Percentiles rank a stretch among this genome's conserved stretches.
phyloP scores from a whole-genome alignment of 441 rosid species.

The Aquilaria agallochum region DNA sequence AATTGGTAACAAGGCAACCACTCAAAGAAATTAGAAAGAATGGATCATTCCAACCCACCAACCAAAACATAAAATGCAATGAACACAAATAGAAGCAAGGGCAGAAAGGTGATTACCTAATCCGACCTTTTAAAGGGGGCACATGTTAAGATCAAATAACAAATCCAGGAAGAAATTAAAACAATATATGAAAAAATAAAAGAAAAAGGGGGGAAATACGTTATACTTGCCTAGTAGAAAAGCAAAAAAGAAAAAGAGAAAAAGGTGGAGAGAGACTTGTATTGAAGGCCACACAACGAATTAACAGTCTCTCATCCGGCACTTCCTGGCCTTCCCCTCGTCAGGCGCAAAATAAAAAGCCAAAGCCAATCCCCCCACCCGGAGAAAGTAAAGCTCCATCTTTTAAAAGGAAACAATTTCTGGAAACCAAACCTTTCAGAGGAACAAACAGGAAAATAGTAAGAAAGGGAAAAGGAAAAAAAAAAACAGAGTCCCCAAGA shows the following conservation, averaged over 20 bases:
- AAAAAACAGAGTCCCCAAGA: neutral
- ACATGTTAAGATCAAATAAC: neutral
- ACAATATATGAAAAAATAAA: no score
- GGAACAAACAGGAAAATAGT: neutral
- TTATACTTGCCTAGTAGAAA: no score
- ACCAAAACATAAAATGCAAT: neutral
- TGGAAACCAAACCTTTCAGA: no score
- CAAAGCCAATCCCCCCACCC: slow-evolving; percentile 8
- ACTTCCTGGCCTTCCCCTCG: neutral
- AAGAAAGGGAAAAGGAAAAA: neutral
- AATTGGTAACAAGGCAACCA: neutral
- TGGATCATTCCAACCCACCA: neutral
- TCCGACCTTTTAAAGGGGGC: slow-evolving; percentile 6
- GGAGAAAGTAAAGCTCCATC: neutral
- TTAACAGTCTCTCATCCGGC: neutral
- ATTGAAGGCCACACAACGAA: slow-evolving; percentile 21
- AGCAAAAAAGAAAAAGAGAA: slow-evolving; percentile 4
- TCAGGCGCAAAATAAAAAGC: slow-evolving; percentile 4
- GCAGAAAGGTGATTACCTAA: neutral
- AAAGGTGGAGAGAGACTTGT: slow-evolving; percentile 18
- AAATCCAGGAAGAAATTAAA: no score
- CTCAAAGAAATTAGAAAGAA: neutral
- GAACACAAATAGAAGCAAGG: neutral
- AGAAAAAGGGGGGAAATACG: no score
- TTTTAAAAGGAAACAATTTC: neutral